These are phyloP conservation scores for Cladorrhinum sp. DNA, from an alignment of 2,329 filamentous ascomycete genomes.

Conservation along the genomic window DNA sequence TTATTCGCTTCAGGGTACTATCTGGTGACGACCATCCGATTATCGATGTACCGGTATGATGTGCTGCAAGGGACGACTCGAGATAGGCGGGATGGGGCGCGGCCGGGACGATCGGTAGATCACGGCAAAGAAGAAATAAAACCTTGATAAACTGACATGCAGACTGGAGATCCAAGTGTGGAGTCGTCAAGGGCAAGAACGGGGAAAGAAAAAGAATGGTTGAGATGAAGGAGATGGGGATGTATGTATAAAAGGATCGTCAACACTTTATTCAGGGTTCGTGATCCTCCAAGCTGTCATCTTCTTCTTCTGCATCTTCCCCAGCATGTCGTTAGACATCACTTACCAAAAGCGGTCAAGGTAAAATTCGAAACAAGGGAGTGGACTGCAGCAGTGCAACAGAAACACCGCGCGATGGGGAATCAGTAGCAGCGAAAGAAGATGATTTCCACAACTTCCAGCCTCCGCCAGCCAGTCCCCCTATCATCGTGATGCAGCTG, in stretches of 20 bases:
- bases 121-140: neutral
- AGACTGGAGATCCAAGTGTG: neutral
- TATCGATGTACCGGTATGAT: too few relatives aligned
- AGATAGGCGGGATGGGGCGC: neutral
- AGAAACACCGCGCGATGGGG: neutral
- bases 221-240: neutral
- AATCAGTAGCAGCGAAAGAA: too few relatives aligned
- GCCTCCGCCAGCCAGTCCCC: too few relatives aligned
- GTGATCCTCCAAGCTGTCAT: too few relatives aligned
- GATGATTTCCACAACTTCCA: too few relatives aligned
- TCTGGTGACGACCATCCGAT: too few relatives aligned
- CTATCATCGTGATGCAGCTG: too few relatives aligned
- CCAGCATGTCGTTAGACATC: neutral
- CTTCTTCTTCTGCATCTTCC: neutral
- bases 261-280: neutral
- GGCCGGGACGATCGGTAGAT: too few relatives aligned
- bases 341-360: too few relatives aligned
- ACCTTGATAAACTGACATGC: neutral
- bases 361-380: neutral
- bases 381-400: too few relatives aligned
- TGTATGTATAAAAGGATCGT: neutral
- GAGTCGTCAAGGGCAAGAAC: neutral
- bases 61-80: too few relatives aligned
- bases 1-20: neutral
- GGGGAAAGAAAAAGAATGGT: neutral